phyloP scores from a whole-genome alignment of 345 rosid species.

The Balakata baccata region DNA sequence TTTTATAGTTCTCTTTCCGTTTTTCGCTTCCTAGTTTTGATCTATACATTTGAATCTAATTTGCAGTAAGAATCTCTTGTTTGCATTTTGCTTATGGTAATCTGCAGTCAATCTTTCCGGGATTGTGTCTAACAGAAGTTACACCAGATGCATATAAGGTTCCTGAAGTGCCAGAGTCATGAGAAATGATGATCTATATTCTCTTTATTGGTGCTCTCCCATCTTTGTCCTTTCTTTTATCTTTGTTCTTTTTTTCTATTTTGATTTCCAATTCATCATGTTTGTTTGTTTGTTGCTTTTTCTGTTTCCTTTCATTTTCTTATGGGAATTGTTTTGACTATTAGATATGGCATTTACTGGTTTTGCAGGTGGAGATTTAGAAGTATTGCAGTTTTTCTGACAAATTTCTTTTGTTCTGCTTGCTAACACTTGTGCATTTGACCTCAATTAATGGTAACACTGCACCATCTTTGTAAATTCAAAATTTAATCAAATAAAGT shows the following conservation, averaged over 20 bases:
- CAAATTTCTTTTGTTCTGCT: conserved; percentile 12
- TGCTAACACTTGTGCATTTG: conserved; percentile 17
- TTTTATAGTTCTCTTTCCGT: background rate
- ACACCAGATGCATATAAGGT: conserved; percentile 29
- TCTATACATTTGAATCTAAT: background rate
- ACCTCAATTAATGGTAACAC: conserved; percentile 21
- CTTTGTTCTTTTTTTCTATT: too few relatives aligned
- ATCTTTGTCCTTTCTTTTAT: too few relatives aligned
- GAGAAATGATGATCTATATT: conserved; percentile 24
- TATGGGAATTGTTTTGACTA: background rate
- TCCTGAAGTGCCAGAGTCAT: conserved; percentile 27
- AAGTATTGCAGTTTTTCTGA: conserved; percentile 2
- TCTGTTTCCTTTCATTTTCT: too few relatives aligned
- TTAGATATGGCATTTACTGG: background rate
- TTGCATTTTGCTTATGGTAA: too few relatives aligned
- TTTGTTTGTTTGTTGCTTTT: too few relatives aligned
- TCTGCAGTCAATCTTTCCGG: conserved; percentile 28
- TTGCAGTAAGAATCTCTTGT: background rate
- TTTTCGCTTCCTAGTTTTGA: background rate
- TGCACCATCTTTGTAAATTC: conserved; percentile 23
- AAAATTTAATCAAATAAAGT: conserved; percentile 20
- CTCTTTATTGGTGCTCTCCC: too few relatives aligned
- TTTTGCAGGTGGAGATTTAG: conserved; percentile 15
- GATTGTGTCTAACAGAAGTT: conserved; percentile 27
- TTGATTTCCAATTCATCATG: too few relatives aligned